These are phyloP conservation scores for Wallacemonas rigidus DNA, from an alignment of 208 protist genomes.

Conservation along the genomic window DNA sequence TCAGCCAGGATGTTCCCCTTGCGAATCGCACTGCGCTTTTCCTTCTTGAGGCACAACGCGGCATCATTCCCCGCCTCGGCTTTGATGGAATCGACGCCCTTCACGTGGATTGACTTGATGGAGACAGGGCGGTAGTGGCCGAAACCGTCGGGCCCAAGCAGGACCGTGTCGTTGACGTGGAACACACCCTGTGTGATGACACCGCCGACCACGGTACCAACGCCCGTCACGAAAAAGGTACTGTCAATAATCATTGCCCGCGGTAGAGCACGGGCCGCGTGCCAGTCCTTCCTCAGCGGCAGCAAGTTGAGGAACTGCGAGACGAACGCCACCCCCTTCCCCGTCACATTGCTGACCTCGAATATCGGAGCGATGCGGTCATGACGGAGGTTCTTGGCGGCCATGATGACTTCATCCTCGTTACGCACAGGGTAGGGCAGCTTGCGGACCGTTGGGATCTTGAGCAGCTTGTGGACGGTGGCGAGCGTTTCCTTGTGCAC, in stretches of 20 bases:
- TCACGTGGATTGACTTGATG: constrained; percentile 96
- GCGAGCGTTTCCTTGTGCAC: constrained; percentile 89
- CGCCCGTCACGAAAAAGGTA: constrained; percentile 93
- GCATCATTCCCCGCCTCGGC: constrained; percentile 93
- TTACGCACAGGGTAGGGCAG: constrained; percentile 89
- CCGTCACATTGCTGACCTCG: constrained; percentile 95
- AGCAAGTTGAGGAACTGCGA: constrained; percentile 92
- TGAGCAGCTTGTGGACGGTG: constrained; percentile 92
- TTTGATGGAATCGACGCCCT: constrained; percentile 78
- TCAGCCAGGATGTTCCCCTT: constrained; percentile 94
- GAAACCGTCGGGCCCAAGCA: constrained; percentile 93
- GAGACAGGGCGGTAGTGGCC: constrained; percentile 88
- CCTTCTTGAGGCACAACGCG: constrained; percentile 95
- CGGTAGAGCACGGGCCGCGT: constrained; percentile 54
- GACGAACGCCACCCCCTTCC: constrained; percentile 84
- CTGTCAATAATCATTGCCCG: constrained; percentile 91
- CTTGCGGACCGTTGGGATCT: constrained; percentile 93
- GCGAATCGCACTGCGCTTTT: constrained; percentile 92
- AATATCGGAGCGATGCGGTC: constrained; percentile 92
- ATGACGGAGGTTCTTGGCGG: constrained; percentile 90
- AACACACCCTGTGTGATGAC: constrained; percentile 93
- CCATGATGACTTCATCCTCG: constrained; percentile 92
- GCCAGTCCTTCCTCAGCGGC: constrained; percentile 92
- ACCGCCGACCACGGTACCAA: constrained; percentile 96
- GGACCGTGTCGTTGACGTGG: constrained; percentile 88